A percentile compares a stretch with the other conserved stretches of the same genome.
Conservation (phyloP, 331 rosid genomes). For the Rosa hybrid region DNA sequence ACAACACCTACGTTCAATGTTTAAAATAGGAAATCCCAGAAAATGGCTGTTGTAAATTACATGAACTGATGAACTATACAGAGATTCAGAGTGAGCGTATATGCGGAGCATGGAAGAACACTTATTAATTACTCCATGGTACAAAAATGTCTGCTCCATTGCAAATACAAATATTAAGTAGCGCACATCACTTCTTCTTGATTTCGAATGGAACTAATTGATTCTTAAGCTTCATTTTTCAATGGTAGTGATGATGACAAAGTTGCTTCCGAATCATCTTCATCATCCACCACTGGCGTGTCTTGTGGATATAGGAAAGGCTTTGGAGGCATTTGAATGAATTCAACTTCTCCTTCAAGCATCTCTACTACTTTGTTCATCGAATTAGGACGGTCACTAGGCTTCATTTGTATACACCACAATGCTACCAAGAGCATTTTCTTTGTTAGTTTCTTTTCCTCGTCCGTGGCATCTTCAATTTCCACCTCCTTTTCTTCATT, state of each 20-base stretch:
- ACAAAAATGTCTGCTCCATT: too few species aligned
- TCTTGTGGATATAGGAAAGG: neutral
- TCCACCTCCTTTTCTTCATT: neutral
- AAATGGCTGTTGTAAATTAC: too few species aligned
- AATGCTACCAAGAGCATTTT: neutral
- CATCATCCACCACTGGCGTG: neutral
- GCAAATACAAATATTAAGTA: too few species aligned
- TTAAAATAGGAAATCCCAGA: too few species aligned
- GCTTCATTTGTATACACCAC: neutral
- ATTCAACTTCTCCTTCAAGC: neutral
- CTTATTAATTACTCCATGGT: too few species aligned
- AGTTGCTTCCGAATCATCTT: neutral
- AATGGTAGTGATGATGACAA: neutral
- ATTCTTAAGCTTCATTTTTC: too few species aligned
- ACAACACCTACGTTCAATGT: too few species aligned
- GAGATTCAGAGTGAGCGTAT: too few species aligned
- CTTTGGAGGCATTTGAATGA: neutral
- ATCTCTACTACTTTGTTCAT: neutral
- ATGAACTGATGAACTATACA: too few species aligned
- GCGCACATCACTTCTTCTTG: neutral
- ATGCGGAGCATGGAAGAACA: too few species aligned
- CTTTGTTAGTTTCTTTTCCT: neutral
- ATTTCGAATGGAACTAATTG: too few species aligned
- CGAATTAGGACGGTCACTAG: neutral
- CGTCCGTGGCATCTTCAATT: neutral